A percentile compares a stretch with the other conserved stretches of the same genome.
These are phyloP conservation scores for Podaxis sp. DNA, from an alignment of 768 basidiomycete genomes.

Conservation along the genomic window DNA sequence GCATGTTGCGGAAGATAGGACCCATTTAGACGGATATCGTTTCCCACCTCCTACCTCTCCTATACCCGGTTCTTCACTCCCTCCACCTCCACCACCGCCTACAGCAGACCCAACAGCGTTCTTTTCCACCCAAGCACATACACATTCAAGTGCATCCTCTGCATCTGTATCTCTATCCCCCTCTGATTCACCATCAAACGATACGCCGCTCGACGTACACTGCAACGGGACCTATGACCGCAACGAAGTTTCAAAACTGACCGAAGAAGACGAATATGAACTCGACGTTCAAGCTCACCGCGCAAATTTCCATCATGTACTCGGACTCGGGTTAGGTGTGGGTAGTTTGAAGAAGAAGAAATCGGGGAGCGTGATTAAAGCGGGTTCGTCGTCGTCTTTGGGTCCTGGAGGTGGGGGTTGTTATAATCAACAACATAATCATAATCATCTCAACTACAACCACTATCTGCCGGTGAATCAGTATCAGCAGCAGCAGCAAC, in stretches of 20 bases:
- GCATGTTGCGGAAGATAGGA: neutral
- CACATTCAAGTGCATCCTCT: neutral
- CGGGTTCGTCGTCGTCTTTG: neutral
- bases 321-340: slow-evolving; percentile 1
- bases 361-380: neutral
- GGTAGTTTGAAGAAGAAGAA: slow-evolving; percentile 7
- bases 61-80: neutral
- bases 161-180: neutral
- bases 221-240: neutral
- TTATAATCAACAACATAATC: too few relatives aligned
- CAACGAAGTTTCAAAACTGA: neutral
- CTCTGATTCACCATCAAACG: neutral
- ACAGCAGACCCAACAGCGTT: neutral
- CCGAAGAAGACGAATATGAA: slow-evolving; percentile 1
- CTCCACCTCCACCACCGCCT: neutral
- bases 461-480: neutral
- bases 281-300: neutral
- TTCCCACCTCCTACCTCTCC: neutral
- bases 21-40: neutral
- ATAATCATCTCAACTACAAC: neutral
- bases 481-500: neutral
- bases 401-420: neutral
- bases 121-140: neutral
- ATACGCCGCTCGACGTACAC: neutral
- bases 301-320: neutral